A percentile compares a stretch with the other conserved stretches of the same genome.
phyloP scores from a whole-genome alignment of 257 asterid species.

The Gardenia jasminoides region DNA sequence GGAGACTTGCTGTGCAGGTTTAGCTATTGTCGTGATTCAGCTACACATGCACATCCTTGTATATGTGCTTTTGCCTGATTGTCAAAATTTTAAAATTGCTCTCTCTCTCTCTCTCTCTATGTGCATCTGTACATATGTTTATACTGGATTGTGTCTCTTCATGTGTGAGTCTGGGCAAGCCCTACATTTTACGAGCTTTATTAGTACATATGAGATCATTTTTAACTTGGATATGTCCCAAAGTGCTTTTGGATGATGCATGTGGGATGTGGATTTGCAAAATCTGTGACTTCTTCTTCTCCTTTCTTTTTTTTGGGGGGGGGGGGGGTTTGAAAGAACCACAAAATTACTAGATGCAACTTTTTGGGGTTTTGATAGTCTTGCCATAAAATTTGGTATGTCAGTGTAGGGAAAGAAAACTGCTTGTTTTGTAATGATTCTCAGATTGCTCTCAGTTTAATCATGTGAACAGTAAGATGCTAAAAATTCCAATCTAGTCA shows the following conservation, averaged over 20 bases:
- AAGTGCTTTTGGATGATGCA: background rate
- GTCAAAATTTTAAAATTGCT: background rate
- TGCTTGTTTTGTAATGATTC: background rate
- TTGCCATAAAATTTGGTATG: background rate
- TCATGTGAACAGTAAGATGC: background rate
- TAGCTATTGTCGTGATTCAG: background rate
- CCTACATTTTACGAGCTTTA: background rate
- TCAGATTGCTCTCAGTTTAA: background rate
- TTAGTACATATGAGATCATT: background rate
- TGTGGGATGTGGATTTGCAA: background rate
- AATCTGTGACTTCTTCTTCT: background rate
- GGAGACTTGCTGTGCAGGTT: conserved; percentile 98
- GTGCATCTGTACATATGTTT: too few species aligned
- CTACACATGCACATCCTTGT: background rate
- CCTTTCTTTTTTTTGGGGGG: background rate
- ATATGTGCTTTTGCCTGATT: background rate
- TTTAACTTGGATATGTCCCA: background rate
- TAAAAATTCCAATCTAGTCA: background rate
- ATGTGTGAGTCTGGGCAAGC: background rate
- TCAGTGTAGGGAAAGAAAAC: background rate
- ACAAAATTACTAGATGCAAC: background rate
- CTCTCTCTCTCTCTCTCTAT: background rate
- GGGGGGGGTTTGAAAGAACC: too few species aligned
- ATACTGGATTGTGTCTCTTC: background rate
- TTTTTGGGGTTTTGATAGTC: background rate